Base-by-base conservation (phyloP, 2,329 filamentous ascomycete species). In the Colletotrichum sojae region DNA sequence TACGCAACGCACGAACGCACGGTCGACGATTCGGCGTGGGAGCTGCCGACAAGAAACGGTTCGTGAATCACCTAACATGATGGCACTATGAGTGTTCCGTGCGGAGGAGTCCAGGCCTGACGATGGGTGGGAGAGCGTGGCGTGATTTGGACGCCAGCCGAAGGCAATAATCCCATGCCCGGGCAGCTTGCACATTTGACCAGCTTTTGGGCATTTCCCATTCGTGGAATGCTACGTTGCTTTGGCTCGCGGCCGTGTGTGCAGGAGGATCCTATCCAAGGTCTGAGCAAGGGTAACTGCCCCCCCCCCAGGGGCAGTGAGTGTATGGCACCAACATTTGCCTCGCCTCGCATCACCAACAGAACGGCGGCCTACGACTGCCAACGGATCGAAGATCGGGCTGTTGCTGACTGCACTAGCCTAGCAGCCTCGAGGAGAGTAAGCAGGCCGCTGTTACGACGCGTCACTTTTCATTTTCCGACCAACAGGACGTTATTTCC, bases 161-260 rank as follows among this genome's bases (percentile, higher is more conserved):
- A 20, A 46, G 18, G 13, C 18, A 22, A 52, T 15, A n/a, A 22
- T 13, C 40, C 49, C 51, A 39, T 16, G 18, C 31, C 31, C 18
- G 22, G 9, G 8, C n/a, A 51, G 43, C 31, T 36, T 58, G 13
- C 58, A 48, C 49, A 48, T 22, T 46, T 22, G 48, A 36, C 22
- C 36, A 25, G 22, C 45, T 16, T 46, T n/a, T 15, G 39, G 18
- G 51, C 49, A 49, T 6, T 61, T 54, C 18, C n/a, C 40, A 62
- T 66, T 48, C 27, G 57, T 55, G 56, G 39, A 66, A 61, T 40
- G 49, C 56, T 20, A 66, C 48, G 56, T 62, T 62, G 57, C 27
- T 61, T 62, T 48, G 18, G 27, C 31, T 67, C 31, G 57, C 49
- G 18, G 6, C 31, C 40, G 46, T 49, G 12, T 40, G 63, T 45